Evolutionary conservation across 495 filamentous ascomycete species (phyloP), one percentile per base, ranked within the genome.

Genomic region (Trichoderma erinaceum): DNA sequence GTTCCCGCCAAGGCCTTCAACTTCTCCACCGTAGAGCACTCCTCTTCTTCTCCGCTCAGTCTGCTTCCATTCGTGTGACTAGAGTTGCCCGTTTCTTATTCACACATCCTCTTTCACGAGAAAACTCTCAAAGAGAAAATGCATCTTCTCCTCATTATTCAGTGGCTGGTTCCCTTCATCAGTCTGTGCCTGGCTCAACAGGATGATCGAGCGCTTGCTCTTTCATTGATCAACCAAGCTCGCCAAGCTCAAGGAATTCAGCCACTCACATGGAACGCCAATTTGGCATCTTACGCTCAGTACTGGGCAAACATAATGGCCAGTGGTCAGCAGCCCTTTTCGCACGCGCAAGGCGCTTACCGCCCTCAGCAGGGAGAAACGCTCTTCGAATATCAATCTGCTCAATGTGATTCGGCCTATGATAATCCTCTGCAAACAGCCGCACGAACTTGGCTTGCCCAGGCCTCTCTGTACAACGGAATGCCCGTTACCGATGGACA

Each of bases 281-380:
- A 27, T 21, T n/a, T 61, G 56, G 56, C 27, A 3, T 29, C 56
- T 61, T 61, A 61, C 13, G 56, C 56, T 25, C 56, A 61, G 56
- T 61, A 61, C 56, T 61, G 56, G 56, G 56, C 56, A 27, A 61
- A 61, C 25, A 61, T 61, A 27, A 27, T 61, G 27, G 56, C 56
- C 23, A 21, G 15, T 32, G 56, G 56, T 21, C 56, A 61, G 25
- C 56, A 61, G 56, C 56, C 56, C 11, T 61, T 61, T 32, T 61
- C 56, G 56, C 56, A 61, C 10, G 56, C 56, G 5, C 56, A 61
- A 25, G 56, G 56, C 13, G 5, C 56, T 32, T 61, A 61, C 6
- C 56, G 56, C 12, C 56, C 56, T 61, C 56, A 61, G 56, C 56
- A 61, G 16, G 56, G 56, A 32, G 56, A 61, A 12, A 61, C 56